Percentiles rank a stretch among this genome's conserved stretches.
Conservation (phyloP, 2,329 filamentous ascomycete species). For the Cladophialophora yegresii region DNA sequence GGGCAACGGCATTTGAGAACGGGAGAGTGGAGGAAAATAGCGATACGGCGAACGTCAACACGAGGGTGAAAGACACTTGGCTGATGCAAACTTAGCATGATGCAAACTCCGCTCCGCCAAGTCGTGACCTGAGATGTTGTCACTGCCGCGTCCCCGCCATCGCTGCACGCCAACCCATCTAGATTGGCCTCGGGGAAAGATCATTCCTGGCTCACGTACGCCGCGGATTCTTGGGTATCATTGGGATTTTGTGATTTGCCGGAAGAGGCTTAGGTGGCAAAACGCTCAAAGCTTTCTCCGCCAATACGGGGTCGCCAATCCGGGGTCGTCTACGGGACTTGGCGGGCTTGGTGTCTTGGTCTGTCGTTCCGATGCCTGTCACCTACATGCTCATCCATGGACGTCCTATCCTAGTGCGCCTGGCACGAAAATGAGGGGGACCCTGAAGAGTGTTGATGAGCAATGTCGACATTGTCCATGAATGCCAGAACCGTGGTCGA, state of each 20-base stretch:
- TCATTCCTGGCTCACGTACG: conserved; percentile 1
- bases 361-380: neutral
- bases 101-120: conserved; percentile 4
- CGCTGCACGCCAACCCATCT: conserved; percentile 1
- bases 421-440: neutral
- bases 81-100: neutral
- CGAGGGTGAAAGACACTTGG: neutral
- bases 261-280: conserved; percentile 5
- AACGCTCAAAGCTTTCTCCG: neutral
- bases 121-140: neutral
- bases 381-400: neutral
- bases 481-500: neutral
- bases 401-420: neutral
- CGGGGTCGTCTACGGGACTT: neutral
- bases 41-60: neutral
- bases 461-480: neutral
- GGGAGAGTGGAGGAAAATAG: neutral
- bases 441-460: neutral
- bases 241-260: conserved; percentile 2
- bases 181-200: neutral
- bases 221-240: neutral
- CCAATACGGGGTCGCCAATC: neutral
- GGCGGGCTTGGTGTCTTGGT: neutral
- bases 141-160: neutral
- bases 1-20: neutral